phyloP scores from a whole-genome alignment of 441 rosid genomes.

The Pelargonium australe region DNA sequence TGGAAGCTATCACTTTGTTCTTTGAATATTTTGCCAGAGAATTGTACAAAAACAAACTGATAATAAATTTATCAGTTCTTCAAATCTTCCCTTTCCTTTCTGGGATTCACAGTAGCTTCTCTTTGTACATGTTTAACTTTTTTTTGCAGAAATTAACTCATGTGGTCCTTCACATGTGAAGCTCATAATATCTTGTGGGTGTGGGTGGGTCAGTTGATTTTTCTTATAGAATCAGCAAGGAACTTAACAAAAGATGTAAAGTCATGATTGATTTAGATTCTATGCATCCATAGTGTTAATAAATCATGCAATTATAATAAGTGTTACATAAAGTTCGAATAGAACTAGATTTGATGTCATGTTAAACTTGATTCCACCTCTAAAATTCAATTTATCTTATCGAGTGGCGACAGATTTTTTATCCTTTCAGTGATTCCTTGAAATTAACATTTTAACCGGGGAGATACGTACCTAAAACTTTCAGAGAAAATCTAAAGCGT shows the following conservation, averaged over 20 bases:
- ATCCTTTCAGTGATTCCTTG: neutral
- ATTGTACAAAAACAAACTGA: neutral
- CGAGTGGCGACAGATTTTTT: too few species aligned
- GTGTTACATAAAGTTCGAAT: too few species aligned
- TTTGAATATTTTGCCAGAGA: neutral
- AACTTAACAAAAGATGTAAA: too few species aligned
- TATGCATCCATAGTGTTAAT: neutral
- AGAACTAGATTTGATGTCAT: too few species aligned
- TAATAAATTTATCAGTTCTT: neutral
- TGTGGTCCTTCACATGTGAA: constrained; percentile 34
- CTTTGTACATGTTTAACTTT: constrained; percentile 16
- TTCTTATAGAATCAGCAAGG: too few species aligned
- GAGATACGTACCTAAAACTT: too few species aligned
- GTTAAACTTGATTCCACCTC: too few species aligned
- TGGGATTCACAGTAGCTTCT: constrained; percentile 18
- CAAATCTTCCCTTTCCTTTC: neutral
- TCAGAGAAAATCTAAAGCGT: too few species aligned
- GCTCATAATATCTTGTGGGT: constrained; percentile 25
- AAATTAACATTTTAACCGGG: neutral
- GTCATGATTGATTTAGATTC: too few species aligned
- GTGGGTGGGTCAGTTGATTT: constrained; percentile 15
- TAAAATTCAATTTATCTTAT: too few species aligned
- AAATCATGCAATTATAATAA: neutral
- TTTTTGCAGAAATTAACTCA: constrained; percentile 24
- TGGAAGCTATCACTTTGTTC: neutral